Percentiles rank a stretch among this genome's conserved stretches.
Conservation (phyloP, 768 basidiomycete genomes). For the Dioszegia hungarica region DNA sequence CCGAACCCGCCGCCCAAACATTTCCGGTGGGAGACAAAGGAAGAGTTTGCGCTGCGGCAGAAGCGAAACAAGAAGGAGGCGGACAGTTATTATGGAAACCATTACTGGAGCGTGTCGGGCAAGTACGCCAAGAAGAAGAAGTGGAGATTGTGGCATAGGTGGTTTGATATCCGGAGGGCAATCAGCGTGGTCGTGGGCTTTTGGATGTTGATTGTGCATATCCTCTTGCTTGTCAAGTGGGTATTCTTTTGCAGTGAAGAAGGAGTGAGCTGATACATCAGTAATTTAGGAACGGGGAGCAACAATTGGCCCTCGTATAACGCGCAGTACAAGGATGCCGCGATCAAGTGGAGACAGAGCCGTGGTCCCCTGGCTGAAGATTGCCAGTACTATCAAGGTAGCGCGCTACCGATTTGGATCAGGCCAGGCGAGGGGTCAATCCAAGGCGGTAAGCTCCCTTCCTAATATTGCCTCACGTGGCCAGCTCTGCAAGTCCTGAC, state of each 20-base stretch:
- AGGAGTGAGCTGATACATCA: background rate
- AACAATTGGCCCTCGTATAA: constrained; percentile 3
- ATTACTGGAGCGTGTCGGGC: constrained; percentile 4
- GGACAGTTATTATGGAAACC: constrained; percentile 1
- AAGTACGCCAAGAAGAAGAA: background rate
- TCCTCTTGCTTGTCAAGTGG: constrained; percentile 4
- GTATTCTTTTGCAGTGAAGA: background rate
- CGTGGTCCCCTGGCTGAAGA: background rate
- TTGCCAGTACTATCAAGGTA: constrained; percentile 11
- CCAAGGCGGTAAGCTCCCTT: constrained; percentile 13
- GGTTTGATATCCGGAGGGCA: constrained; percentile 11
- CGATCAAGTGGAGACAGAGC: constrained; percentile 1
- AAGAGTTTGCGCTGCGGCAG: background rate
- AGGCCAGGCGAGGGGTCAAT: constrained; percentile 2
- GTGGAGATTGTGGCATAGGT: background rate
- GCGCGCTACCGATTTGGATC: constrained; percentile 10
- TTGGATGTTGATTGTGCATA: constrained; percentile 1
- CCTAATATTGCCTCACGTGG: no score
- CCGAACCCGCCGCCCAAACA: background rate
- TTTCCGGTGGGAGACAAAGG: constrained; percentile 3
- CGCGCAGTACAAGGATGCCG: constrained; percentile 8
- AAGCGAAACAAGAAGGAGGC: background rate
- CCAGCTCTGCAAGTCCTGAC: no score
- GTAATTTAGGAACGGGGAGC: constrained; percentile 2
- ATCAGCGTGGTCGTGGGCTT: background rate